A percentile compares a stretch with the other conserved stretches of the same genome.
Conservation (phyloP, 345 rosid genomes). For the Psidium guajava region DNA sequence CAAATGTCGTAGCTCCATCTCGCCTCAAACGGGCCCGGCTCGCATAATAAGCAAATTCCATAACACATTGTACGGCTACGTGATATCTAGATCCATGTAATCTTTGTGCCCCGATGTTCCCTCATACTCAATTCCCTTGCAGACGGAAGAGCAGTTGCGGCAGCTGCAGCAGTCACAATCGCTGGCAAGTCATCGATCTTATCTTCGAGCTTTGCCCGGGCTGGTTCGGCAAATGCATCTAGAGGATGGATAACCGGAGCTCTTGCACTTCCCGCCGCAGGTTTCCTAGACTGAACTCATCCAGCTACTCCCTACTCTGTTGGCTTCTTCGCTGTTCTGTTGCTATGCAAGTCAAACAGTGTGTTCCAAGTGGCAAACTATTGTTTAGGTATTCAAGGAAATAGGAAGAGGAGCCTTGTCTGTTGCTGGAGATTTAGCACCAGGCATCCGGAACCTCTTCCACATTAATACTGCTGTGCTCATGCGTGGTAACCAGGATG, state of each 20-base stretch:
- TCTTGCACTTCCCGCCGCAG: slow-evolving; percentile 84
- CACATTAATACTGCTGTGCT: slow-evolving; percentile 3
- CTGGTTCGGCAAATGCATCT: slow-evolving; percentile 36
- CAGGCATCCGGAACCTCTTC: slow-evolving; percentile 21
- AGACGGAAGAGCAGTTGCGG: slow-evolving; percentile 65
- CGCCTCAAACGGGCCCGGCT: not conserved
- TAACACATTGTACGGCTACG: not conserved
- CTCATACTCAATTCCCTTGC: not conserved
- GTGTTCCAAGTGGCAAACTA: not conserved
- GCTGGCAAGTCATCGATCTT: slow-evolving; percentile 39
- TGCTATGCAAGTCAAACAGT: not conserved
- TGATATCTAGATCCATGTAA: not conserved
- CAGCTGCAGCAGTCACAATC: slow-evolving; percentile 57
- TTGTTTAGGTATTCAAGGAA: not conserved
- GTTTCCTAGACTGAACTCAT: slow-evolving; percentile 17
- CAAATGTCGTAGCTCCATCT: not conserved
- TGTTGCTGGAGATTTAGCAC: slow-evolving; percentile 15
- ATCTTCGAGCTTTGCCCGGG: slow-evolving; percentile 34
- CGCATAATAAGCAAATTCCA: not conserved
- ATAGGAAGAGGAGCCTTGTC: slow-evolving; percentile 23
- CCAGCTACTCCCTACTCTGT: not conserved
- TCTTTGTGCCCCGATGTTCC: not conserved
- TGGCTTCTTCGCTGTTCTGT: not conserved
- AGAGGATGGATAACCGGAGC: slow-evolving; percentile 74
- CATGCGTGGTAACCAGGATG: slow-evolving; percentile 2